Base-by-base conservation (phyloP, 257 asterid genomes). In the Solanum gracilifrons region DNA sequence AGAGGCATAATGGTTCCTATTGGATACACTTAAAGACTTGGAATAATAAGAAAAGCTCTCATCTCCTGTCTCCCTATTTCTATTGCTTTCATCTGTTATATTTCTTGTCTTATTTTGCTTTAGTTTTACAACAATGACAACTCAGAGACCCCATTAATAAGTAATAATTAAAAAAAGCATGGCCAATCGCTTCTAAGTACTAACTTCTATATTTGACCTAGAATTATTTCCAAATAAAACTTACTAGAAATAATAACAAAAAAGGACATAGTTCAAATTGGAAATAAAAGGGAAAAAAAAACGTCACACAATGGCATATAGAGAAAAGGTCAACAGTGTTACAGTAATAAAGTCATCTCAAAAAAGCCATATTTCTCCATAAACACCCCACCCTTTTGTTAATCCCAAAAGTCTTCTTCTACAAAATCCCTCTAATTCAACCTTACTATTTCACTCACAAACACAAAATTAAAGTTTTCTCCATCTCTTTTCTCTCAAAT, bases 381-480 rank as follows among this genome's bases (percentile, higher is more conserved):
- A 51, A 83, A 41, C 20, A 21, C 62, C 87, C 58, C 79, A 74
- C 79, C 87, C 87, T 68, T 77, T 86, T 86, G 83, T 36, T 66
- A 27, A 15, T 83, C 37, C 82, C 84, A 88, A 88, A 80, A 86
- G 90, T 75, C 89, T 62, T 21, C 35, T n/a, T 69, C 46, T 58
- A 58, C 25, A 39, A 29, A n/a, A 35, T 18, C 43, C 37, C 27
- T 86, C 8, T 18, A 46, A 25, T 25, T 83, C 83, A 74, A 46
- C 23, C 46, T n/a, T 43, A 25, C 21, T 46, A 43, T 43, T 76
- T 62, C 12, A 41, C 72, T 20, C 16, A 46, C 43, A 36, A 41
- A 31, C 20, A 13, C 69, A 23, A 9, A 20, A 55, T 55, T 55
- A 55, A 66, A 27, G 20, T 15, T 23, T 36, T 83, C 15, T 69